Evolutionary conservation across 108 stramenopile species (phyloP).

Genomic region (Chaetoceros muelleri): DNA sequence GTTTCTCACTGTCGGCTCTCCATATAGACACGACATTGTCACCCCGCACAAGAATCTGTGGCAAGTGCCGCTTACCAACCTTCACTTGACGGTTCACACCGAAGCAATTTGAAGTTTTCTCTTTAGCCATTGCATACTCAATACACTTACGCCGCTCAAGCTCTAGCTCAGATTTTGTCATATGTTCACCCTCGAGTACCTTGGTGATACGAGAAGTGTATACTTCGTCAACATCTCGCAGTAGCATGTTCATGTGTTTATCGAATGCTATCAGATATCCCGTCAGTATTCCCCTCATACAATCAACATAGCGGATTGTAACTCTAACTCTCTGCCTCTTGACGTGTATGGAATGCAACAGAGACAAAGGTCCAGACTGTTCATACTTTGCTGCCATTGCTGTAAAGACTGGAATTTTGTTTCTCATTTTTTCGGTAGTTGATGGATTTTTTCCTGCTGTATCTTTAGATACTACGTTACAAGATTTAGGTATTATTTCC

Average conservation of each 20-base stretch:
- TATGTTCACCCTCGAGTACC: constrained; percentile 9
- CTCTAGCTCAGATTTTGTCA: constrained; percentile 30
- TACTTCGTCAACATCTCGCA: constrained; percentile 66
- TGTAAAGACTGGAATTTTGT: constrained; percentile 22
- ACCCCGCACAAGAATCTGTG: constrained; percentile 63
- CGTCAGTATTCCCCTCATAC: constrained; percentile 66
- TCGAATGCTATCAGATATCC: constrained; percentile 68
- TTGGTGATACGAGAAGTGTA: constrained; percentile 36
- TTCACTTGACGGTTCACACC: constrained; percentile 1
- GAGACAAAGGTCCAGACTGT: constrained; percentile 44
- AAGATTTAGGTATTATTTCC: constrained; percentile 15
- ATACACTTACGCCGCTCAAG: constrained; percentile 11
- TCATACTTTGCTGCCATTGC: constrained; percentile 29
- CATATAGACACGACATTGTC: constrained; percentile 76
- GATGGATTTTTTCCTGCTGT: background rate
- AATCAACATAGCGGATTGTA: constrained; percentile 60
- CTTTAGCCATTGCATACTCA: background rate
- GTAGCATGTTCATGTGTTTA: constrained; percentile 72
- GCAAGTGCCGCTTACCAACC: constrained; percentile 48
- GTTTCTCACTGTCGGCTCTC: constrained; percentile 35
- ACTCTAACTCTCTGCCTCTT: constrained; percentile 44
- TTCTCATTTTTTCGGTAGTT: constrained; percentile 6
- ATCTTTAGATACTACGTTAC: too few species aligned
- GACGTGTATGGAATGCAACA: constrained; percentile 34
- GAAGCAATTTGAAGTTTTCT: background rate